Percentiles rank a stretch among this genome's conserved stretches.
Evolutionary conservation across 805 yeast species (phyloP).

Genomic region (Sugiyamaella lignohabitans): DNA sequence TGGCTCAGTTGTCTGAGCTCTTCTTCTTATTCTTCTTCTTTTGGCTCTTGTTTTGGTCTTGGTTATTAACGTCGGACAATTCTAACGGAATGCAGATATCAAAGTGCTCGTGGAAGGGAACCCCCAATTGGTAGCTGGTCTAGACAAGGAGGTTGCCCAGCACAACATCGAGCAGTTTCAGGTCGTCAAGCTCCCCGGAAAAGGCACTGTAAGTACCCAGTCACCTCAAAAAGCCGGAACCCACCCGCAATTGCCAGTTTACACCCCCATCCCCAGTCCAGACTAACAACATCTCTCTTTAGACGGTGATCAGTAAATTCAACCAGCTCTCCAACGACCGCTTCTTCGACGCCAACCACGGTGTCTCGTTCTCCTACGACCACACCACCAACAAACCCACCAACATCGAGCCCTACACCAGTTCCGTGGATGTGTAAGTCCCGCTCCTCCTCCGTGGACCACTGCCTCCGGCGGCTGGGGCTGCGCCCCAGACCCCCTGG

Average conservation of each 20-base stretch:
- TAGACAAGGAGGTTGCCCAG: conserved; percentile 32
- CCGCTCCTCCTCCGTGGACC: neutral
- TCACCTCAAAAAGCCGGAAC: no score
- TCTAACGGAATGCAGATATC: conserved; percentile 32
- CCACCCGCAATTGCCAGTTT: neutral
- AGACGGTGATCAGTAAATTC: conserved; percentile 39
- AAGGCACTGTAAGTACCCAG: conserved; percentile 9
- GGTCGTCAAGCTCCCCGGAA: conserved; percentile 31
- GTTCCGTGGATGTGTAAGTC: neutral
- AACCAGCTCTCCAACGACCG: conserved; percentile 42
- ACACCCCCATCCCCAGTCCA: conserved; percentile 12
- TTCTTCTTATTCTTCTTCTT: no score
- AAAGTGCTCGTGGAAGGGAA: conserved; percentile 37
- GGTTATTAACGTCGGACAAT: neutral
- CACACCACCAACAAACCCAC: conserved; percentile 9
- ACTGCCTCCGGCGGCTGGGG: no score
- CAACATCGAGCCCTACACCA: conserved; percentile 2
- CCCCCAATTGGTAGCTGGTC: conserved; percentile 30
- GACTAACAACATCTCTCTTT: conserved; percentile 17
- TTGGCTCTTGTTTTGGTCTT: no score
- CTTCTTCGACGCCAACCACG: conserved; percentile 45
- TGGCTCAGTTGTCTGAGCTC: no score
- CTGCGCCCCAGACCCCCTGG: no score
- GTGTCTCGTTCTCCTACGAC: conserved; percentile 26
- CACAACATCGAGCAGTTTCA: conserved; percentile 38